Evolutionary conservation across 768 basidiomycete genomes (phyloP), one percentile per base, ranked within the genome.

Genomic region (Ephemerocybe angulata): DNA sequence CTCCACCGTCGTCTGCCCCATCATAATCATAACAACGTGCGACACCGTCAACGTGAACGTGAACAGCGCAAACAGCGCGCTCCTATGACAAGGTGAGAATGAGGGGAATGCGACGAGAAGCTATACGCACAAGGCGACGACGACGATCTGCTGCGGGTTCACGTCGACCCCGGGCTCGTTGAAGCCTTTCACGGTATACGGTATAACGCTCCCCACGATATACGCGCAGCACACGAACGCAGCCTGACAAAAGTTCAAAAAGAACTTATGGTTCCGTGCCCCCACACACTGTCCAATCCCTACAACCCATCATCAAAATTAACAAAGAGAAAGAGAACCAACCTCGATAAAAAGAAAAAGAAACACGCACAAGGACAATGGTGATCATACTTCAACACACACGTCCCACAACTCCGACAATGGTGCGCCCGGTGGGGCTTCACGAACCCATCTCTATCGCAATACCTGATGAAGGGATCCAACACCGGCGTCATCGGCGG

Each of bases 241-340:
- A 74, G 90, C 89, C 62, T 82, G 70, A 12, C 83, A 75, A 67
- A 96, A 95, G 62, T 87, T 88, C 51, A 94, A 62, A 68, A 98
- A 97, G 72, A 90, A 94, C 87, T 93, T 93, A 60, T 95, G 89
- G 65, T 98, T 98, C 35, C 83, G 81, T 49, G 93, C 94, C 11
- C 94, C 94, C 19, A 97, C 91, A 60, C 94, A 98, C 63, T 93
- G 90, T 11, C 94, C 94, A 50, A 98, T 86, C 94, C 93, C 90
- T 84, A n/a, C 46, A 27, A 54, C n/a, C n/a, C n/a, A n/a, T n/a
- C n/a, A n/a, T n/a, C n/a, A n/a, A n/a, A n/a, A n/a, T n/a, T n/a
- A n/a, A n/a, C n/a, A n/a, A n/a, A n/a, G n/a, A n/a, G n/a, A n/a
- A n/a, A n/a, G n/a, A n/a, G n/a, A n/a, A n/a, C n/a, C n/a, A n/a